Conservation (phyloP, 73 alveolate genomes). For the Blepharisma japonicum region DNA sequence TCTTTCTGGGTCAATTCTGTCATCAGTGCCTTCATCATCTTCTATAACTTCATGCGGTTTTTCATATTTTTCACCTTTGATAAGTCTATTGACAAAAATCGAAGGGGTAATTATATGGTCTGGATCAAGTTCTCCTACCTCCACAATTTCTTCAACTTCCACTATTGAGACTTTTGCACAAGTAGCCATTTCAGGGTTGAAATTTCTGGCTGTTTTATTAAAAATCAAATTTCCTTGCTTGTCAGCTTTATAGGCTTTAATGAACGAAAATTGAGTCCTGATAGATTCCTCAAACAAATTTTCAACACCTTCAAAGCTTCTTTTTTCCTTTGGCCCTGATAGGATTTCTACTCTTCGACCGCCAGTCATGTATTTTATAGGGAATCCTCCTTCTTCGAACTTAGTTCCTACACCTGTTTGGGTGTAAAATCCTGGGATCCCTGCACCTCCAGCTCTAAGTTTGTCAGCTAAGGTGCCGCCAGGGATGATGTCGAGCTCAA, state of each 20-base stretch:
- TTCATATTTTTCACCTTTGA: slow-evolving; percentile 57
- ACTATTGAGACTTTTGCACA: slow-evolving; percentile 74
- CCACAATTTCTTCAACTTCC: slow-evolving; percentile 78
- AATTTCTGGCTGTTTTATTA: slow-evolving; percentile 74
- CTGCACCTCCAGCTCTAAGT: slow-evolving; percentile 19
- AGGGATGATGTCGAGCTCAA: slow-evolving; percentile 73
- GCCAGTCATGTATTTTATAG: neutral
- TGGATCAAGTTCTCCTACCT: slow-evolving; percentile 62
- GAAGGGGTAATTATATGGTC: slow-evolving; percentile 85
- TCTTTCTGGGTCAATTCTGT: slow-evolving; percentile 35
- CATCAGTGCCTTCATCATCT: slow-evolving; percentile 32
- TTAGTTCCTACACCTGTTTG: slow-evolving; percentile 13
- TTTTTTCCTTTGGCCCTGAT: slow-evolving; percentile 2
- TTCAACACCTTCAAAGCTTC: no score
- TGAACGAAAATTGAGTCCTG: slow-evolving; percentile 62
- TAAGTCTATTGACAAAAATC: slow-evolving; percentile 73
- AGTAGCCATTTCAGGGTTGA: slow-evolving; percentile 65
- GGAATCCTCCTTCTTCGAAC: neutral
- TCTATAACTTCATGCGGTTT: slow-evolving; percentile 57
- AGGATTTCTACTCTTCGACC: neutral
- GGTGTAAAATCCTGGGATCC: slow-evolving; percentile 3
- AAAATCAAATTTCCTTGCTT: slow-evolving; percentile 66
- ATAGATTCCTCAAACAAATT: slow-evolving; percentile 64
- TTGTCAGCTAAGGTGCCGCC: slow-evolving; percentile 62
- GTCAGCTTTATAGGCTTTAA: slow-evolving; percentile 77